Evolutionary conservation across 2,329 filamentous ascomycete genomes (phyloP).

Genomic region (Triangularia verruculosa): DNA sequence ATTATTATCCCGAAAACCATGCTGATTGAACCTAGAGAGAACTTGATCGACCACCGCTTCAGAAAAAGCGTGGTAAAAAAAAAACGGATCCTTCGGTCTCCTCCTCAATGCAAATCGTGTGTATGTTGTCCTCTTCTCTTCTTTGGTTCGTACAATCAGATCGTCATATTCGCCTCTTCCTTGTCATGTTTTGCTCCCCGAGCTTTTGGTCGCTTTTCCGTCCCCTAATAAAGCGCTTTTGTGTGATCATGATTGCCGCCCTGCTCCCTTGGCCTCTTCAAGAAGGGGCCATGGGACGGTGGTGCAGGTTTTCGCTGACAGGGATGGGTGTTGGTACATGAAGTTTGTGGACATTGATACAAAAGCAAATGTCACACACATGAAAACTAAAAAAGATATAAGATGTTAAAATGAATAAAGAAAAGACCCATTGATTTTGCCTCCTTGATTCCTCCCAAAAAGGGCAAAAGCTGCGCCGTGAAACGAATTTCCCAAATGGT

Average conservation of each 20-base stretch:
- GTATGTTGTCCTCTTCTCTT: not conserved
- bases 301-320: not conserved
- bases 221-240: not conserved
- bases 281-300: not conserved
- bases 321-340: constrained; percentile 29
- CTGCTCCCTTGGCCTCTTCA: not conserved
- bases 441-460: constrained; percentile 8
- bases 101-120: constrained; percentile 1
- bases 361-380: not conserved
- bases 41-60: not conserved
- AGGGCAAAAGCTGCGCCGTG: not conserved
- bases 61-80: not conserved
- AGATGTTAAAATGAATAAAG: constrained; percentile 10
- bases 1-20: not conserved
- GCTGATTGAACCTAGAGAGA: not conserved
- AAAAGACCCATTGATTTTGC: constrained; percentile 19
- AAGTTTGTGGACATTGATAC: constrained; percentile 27
- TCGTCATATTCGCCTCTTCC: not conserved
- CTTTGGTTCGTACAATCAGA: not conserved
- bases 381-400: not conserved
- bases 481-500: constrained; percentile 2
- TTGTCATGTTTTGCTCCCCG: not conserved
- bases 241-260: constrained; percentile 11
- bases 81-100: constrained; percentile 8
- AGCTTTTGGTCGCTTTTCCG: not conserved